Evolutionary conservation across 257 asterid species (phyloP).

Genomic region (Henckelia pumila): DNA sequence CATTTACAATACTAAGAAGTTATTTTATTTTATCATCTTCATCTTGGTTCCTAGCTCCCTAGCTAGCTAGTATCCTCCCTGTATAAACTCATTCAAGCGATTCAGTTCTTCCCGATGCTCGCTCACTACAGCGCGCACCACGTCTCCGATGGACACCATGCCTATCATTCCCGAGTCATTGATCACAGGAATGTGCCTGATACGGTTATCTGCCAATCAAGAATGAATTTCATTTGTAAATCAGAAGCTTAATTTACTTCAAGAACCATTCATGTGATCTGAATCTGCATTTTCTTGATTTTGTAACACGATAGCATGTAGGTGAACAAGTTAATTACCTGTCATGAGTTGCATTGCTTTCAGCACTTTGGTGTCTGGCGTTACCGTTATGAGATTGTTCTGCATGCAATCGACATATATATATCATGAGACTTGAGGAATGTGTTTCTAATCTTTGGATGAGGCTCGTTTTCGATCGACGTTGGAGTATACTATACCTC

Average conservation of each 20-base stretch:
- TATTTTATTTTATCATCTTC: conserved; percentile 34
- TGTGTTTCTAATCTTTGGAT: background rate
- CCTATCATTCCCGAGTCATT: conserved; percentile 69
- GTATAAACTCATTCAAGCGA: conserved; percentile 80
- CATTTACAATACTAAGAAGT: background rate
- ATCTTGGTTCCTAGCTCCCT: conserved; percentile 19
- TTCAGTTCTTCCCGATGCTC: conserved; percentile 82
- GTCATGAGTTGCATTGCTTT: conserved; percentile 98
- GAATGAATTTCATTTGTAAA: background rate
- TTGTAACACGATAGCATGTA: background rate
- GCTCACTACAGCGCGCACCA: conserved; percentile 88
- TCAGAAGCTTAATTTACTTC: background rate
- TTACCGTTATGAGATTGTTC: conserved; percentile 88
- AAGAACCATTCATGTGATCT: background rate
- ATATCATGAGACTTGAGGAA: background rate
- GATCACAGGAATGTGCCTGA: conserved; percentile 96
- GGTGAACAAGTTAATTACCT: conserved; percentile 44
- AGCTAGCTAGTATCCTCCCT: conserved; percentile 71
- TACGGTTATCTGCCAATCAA: conserved; percentile 67
- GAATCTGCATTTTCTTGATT: background rate
- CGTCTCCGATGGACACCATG: conserved; percentile 95
- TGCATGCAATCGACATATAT: conserved; percentile 34
- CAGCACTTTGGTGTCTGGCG: conserved; percentile 80
- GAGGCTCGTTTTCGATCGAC: background rate
- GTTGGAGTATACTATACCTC: conserved; percentile 49